Evolutionary conservation across 2,329 filamentous ascomycete species (phyloP).

Genomic region (Aspergillus piperis): DNA sequence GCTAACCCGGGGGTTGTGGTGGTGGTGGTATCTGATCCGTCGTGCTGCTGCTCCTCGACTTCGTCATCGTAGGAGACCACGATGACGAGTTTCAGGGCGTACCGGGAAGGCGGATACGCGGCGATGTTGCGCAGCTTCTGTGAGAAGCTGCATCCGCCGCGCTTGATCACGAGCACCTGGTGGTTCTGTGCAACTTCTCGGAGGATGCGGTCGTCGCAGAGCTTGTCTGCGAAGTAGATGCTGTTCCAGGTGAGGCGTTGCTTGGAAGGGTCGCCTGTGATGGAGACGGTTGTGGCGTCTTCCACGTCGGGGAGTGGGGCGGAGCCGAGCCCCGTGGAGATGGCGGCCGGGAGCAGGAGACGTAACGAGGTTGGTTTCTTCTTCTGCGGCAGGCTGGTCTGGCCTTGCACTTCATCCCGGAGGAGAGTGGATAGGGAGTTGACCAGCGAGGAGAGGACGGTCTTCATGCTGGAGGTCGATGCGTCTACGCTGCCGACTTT

Average conservation of each 20-base stretch:
- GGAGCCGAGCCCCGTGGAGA: constrained; percentile 57
- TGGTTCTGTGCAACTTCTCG: constrained; percentile 56
- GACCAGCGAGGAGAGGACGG: constrained; percentile 50
- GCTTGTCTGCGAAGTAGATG: constrained; percentile 72
- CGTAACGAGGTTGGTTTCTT: constrained; percentile 39
- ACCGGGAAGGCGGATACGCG: constrained; percentile 63
- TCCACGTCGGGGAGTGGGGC: constrained; percentile 68
- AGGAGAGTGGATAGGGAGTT: constrained; percentile 55
- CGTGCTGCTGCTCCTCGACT: constrained; percentile 25
- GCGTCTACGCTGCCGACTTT: constrained; percentile 29
- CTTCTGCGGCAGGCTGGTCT: constrained; percentile 28
- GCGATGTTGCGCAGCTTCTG: constrained; percentile 85
- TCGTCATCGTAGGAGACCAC: constrained; percentile 65
- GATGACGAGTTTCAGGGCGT: constrained; percentile 76
- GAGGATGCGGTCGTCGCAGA: constrained; percentile 59
- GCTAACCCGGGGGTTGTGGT: constrained; percentile 21
- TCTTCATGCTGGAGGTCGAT: constrained; percentile 39
- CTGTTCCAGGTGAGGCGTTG: constrained; percentile 65
- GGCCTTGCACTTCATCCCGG: constrained; percentile 43
- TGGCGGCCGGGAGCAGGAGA: constrained; percentile 50
- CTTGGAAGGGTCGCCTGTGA: constrained; percentile 43
- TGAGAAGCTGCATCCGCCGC: constrained; percentile 82
- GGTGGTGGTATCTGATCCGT: constrained; percentile 7
- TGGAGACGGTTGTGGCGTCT: constrained; percentile 49
- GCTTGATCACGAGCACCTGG: constrained; percentile 77